These are phyloP conservation scores for Aspergillus ochraceoroseus DNA, from an alignment of 2,329 filamentous ascomycete genomes.

Conservation along the genomic window DNA sequence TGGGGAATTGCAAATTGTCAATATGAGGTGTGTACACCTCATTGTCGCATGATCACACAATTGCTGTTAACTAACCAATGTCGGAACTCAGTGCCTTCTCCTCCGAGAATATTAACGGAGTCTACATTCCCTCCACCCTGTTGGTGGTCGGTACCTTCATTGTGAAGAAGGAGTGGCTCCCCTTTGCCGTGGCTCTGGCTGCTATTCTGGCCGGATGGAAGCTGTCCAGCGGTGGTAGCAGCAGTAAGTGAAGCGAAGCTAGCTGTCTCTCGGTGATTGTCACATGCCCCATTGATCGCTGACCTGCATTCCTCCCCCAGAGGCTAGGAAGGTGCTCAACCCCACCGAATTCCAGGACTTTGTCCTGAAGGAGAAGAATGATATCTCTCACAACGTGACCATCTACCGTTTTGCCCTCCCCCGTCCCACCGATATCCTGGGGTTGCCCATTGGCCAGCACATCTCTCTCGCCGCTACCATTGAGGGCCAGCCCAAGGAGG, in stretches of 20 bases:
- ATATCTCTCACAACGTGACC: constrained; percentile 96
- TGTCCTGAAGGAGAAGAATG: constrained; percentile 86
- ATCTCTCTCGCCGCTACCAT: constrained; percentile 87
- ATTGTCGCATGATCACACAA: not conserved
- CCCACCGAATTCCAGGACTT: constrained; percentile 86
- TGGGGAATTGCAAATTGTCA: constrained; percentile 20
- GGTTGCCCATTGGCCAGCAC: constrained; percentile 96
- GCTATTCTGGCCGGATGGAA: constrained; percentile 65
- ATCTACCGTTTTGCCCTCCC: constrained; percentile 96
- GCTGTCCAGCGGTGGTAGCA: constrained; percentile 55
- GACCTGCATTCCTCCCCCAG: constrained; percentile 42
- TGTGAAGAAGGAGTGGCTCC: constrained; percentile 71
- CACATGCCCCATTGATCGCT: constrained; percentile 4
- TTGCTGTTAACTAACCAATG: constrained; percentile 8
- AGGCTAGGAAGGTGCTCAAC: constrained; percentile 76
- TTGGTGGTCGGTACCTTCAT: constrained; percentile 71
- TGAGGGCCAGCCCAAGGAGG: constrained; percentile 71
- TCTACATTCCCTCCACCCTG: constrained; percentile 78
- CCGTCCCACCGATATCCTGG: constrained; percentile 71
- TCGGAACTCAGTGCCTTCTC: constrained; percentile 30
- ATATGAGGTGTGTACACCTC: constrained; percentile 30
- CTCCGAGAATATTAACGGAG: constrained; percentile 63
- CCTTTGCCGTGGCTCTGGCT: constrained; percentile 64
- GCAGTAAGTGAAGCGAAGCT: constrained; percentile 54
- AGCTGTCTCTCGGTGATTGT: not conserved